A percentile compares a stretch with the other conserved stretches of the same genome.
Evolutionary conservation across 257 asterid genomes (phyloP).

Genomic region (Schizonepeta tenuifolia): DNA sequence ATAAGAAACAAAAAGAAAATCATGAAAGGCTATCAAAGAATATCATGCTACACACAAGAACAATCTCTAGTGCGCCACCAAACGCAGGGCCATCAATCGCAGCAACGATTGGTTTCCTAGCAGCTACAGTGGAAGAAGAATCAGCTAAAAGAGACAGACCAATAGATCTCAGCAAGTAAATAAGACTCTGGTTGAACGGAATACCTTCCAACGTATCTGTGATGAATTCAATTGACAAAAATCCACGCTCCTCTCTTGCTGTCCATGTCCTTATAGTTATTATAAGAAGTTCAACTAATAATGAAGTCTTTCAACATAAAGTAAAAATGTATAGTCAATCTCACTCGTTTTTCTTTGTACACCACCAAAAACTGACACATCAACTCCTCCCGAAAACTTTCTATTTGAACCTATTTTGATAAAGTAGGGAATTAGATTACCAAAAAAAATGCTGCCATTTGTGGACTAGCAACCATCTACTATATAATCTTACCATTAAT

Average conservation of each 20-base stretch:
- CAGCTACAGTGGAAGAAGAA: constrained; percentile 41
- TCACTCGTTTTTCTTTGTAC: constrained; percentile 39
- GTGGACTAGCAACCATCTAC: background rate
- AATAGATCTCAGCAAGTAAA: constrained; percentile 3
- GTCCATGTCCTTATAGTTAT: constrained; percentile 29
- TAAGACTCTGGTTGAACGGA: background rate
- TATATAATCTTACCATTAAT: constrained; percentile 52
- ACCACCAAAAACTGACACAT: constrained; percentile 51
- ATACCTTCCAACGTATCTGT: constrained; percentile 59
- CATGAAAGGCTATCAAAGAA: constrained; percentile 10
- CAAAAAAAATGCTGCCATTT: background rate
- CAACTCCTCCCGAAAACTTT: constrained; percentile 59
- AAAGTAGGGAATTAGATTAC: background rate
- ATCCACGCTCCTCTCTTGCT: constrained; percentile 50
- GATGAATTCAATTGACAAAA: constrained; percentile 47
- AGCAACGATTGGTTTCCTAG: constrained; percentile 67
- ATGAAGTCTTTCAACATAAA: constrained; percentile 13
- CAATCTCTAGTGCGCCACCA: constrained; percentile 73
- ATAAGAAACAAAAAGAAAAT: constrained; percentile 13
- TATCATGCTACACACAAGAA: constrained; percentile 50
- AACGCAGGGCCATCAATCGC: constrained; percentile 69
- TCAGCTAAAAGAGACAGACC: background rate
- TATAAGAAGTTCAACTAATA: background rate
- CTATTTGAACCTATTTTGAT: constrained; percentile 44
- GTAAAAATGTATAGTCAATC: constrained; percentile 31